Evolutionary conservation across 495 filamentous ascomycete species (phyloP), one percentile per base, ranked within the genome.

Genomic region (Aspergillus hancockii): DNA sequence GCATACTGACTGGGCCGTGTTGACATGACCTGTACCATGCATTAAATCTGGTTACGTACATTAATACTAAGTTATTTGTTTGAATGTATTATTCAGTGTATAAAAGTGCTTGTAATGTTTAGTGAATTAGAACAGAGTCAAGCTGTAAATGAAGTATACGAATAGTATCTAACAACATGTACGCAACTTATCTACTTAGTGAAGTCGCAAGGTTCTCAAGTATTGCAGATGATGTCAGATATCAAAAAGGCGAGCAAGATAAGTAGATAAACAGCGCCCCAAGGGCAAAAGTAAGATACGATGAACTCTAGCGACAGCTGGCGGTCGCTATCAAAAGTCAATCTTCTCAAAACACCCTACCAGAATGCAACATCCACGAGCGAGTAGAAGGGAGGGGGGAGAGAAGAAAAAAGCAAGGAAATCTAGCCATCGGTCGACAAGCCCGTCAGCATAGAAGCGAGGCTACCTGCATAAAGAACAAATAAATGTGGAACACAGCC

Each of bases 401-500:
- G 30, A 32, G 30, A 32, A 10, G 10, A 14, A 22, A n/a, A 47
- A 9, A 22, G 3, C 43, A 47, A 47, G 43, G 43, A 23, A 47
- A 19, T 22, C 6, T 14, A 22, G 43, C 43, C 19, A 47, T 47
- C 18, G 21, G 8, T 47, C 43, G 16, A n/a, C 16, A 47, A 23
- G 43, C 43, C 43, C 21, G 40, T 46, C 53, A 46, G 38, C 25
- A 46, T 55, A 18, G 34, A 25, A 28, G 38, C 43, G 43, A 47
- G 43, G 43, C 43, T 47, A 47, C 19, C 40, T 47, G 43, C 43
- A 43, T n/a, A 19, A 43, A 18, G 40, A 43, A n/a, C 18, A 21
- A 43, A 19, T 43, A n/a, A 43, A 21, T 47, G 8, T 55, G 41
- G 25, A 41, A 57, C 54, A 57, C 54, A 57, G 54, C 54, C 54